Conservation (phyloP, 1,139 yeast species). For the Debaryomyces nepalensis region DNA sequence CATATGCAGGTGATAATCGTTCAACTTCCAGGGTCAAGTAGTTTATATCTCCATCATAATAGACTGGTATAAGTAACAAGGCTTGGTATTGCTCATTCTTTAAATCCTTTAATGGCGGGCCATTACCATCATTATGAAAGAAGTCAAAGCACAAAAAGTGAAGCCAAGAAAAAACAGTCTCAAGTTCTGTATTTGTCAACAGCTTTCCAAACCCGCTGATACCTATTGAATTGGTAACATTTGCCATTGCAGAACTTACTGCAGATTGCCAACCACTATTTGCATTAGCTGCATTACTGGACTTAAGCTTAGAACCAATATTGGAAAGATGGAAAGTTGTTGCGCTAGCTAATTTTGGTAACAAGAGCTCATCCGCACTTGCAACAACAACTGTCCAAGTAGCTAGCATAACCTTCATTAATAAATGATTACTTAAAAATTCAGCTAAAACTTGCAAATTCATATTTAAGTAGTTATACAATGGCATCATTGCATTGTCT, state of each 20-base stretch:
- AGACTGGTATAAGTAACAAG: slow-evolving; percentile 64
- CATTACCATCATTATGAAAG: slow-evolving; percentile 82
- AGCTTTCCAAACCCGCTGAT: slow-evolving; percentile 58
- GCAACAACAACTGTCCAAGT: slow-evolving; percentile 74
- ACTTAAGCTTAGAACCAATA: slow-evolving; percentile 24
- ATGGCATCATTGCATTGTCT: slow-evolving; percentile 73
- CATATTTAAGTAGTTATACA: slow-evolving; percentile 74
- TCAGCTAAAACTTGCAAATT: slow-evolving; percentile 70
- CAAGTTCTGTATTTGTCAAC: slow-evolving; percentile 64
- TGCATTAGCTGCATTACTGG: slow-evolving; percentile 17
- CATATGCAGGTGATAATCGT: slow-evolving; percentile 56
- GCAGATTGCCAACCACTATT: slow-evolving; percentile 50
- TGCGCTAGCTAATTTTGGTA: slow-evolving; percentile 71
- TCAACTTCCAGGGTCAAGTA: slow-evolving; percentile 65
- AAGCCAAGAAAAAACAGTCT: slow-evolving; percentile 75
- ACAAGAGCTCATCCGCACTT: slow-evolving; percentile 66
- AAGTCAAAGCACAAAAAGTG: slow-evolving; percentile 68
- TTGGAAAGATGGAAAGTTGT: slow-evolving; percentile 41
- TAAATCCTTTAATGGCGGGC: slow-evolving; percentile 71
- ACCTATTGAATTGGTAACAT: slow-evolving; percentile 47
- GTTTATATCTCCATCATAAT: slow-evolving; percentile 60
- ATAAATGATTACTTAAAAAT: slow-evolving; percentile 60
- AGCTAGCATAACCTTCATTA: slow-evolving; percentile 71
- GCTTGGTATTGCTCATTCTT: slow-evolving; percentile 70
- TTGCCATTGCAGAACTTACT: slow-evolving; percentile 54